These are phyloP conservation scores for Clonostachys chloroleuca DNA, from an alignment of 2,329 filamentous ascomycete species.

Conservation along the genomic window DNA sequence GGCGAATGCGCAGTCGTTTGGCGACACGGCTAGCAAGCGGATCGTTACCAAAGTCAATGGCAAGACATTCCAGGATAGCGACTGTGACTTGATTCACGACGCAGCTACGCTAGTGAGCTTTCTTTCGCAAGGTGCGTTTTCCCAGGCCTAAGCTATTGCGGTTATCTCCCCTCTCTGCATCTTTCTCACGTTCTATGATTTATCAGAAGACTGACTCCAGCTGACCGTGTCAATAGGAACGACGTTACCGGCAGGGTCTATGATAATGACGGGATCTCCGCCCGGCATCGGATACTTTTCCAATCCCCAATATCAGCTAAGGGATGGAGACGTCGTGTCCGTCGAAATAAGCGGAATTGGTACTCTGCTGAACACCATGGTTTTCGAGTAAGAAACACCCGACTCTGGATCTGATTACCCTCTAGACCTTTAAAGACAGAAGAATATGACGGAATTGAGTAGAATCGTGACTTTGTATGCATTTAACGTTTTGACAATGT, in stretches of 20 bases:
- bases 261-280: constrained; percentile 45
- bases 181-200: no score
- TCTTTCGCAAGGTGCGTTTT: constrained; percentile 24
- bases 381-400: constrained; percentile 6
- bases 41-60: constrained; percentile 33
- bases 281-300: constrained; percentile 26
- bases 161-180: no score
- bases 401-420: no score
- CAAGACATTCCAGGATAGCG: constrained; percentile 30
- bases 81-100: constrained; percentile 38
- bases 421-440: no score
- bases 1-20: constrained; percentile 4
- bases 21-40: constrained; percentile 10
- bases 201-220: no score
- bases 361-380: constrained; percentile 18
- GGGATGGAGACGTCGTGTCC: constrained; percentile 24
- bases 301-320: constrained; percentile 17
- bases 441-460: no score
- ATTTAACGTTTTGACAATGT: no score
- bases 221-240: no score
- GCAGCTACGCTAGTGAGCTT: constrained; percentile 33
- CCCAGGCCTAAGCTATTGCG: no score
- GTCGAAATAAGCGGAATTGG: constrained; percentile 20
- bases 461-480: no score
- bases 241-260: constrained; percentile 25